A percentile compares a stretch with the other conserved stretches of the same genome.
These are phyloP conservation scores for Aspergillus sparsus DNA, from an alignment of 495 filamentous ascomycete species.

Conservation along the genomic window DNA sequence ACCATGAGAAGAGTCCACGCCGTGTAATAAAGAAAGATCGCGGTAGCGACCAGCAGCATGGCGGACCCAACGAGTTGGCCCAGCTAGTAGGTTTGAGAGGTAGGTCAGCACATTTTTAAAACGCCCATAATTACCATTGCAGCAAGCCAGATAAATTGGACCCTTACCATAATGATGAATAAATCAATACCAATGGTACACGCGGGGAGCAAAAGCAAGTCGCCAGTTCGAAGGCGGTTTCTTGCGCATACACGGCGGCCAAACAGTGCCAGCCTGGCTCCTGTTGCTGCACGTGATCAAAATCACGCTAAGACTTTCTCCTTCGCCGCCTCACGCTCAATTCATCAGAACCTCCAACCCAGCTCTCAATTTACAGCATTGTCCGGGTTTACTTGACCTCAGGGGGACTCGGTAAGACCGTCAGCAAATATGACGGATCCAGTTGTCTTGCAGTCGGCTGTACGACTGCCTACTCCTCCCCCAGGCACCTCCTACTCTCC, in stretches of 20 bases:
- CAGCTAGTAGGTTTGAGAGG: conserved; percentile 57
- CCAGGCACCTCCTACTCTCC: conserved; percentile 53
- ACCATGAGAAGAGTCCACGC: conserved; percentile 98
- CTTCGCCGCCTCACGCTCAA: conserved; percentile 31
- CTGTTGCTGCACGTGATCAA: conserved; percentile 30
- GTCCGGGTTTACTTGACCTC: conserved; percentile 9
- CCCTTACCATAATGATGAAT: conserved; percentile 32
- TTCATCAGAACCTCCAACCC: conserved; percentile 16
- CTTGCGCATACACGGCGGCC: conserved; percentile 10
- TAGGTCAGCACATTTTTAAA: conserved; percentile 14
- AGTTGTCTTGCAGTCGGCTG: conserved; percentile 62
- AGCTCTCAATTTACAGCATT: conserved; percentile 18
- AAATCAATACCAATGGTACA: conserved; percentile 4
- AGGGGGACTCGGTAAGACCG: conserved; percentile 10
- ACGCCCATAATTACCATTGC: conserved; percentile 8
- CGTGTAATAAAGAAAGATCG: conserved; percentile 98
- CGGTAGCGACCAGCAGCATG: conserved; percentile 94
- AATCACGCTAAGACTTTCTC: conserved; percentile 34
- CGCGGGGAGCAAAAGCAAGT: conserved; percentile 6
- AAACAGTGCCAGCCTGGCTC: conserved; percentile 26
- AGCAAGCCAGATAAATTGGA: background rate
- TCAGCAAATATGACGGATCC: conserved; percentile 46
- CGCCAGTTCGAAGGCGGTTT: background rate
- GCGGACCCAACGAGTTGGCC: conserved; percentile 93
- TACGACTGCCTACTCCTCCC: conserved; percentile 67